phyloP scores from a whole-genome alignment of 768 basidiomycete genomes.

The Rhodotorula toruloides region DNA sequence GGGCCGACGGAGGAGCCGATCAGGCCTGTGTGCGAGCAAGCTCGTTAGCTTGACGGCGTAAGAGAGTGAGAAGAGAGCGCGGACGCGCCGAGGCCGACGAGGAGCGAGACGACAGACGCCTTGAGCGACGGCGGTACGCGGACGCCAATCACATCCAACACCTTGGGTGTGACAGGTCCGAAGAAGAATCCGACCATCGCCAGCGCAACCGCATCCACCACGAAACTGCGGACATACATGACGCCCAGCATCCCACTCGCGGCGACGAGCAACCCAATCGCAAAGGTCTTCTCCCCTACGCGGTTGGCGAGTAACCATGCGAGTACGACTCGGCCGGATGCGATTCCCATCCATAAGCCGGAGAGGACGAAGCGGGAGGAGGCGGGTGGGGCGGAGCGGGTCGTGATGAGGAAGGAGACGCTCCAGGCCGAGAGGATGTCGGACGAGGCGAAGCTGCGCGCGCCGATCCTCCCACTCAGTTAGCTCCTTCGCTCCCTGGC shows the following conservation, averaged over 20 bases:
- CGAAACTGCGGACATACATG: conserved; percentile 16
- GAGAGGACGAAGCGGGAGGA: conserved; percentile 25
- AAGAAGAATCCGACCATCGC: conserved; percentile 29
- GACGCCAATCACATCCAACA: conserved; percentile 13
- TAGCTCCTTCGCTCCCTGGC: background rate
- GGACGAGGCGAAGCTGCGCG: conserved; percentile 15
- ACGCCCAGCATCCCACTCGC: conserved; percentile 15
- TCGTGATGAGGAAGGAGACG: conserved; percentile 27
- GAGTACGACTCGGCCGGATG: conserved; percentile 22
- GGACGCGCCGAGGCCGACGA: background rate
- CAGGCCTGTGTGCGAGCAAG: conserved; percentile 16
- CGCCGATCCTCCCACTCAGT: background rate
- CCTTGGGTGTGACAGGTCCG: conserved; percentile 32
- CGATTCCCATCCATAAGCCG: conserved; percentile 27
- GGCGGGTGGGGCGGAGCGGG: conserved; percentile 5
- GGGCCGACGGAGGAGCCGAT: conserved; percentile 26
- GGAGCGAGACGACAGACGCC: conserved; percentile 4
- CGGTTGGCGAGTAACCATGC: conserved; percentile 7
- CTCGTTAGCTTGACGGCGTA: too few species aligned
- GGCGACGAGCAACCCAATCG: conserved; percentile 8
- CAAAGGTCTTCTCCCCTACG: conserved; percentile 25
- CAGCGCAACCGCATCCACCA: conserved; percentile 23
- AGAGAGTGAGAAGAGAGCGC: background rate
- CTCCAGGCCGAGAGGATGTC: conserved; percentile 30
- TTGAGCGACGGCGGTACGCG: conserved; percentile 34